Evolutionary conservation across 1,139 yeast genomes (phyloP), one percentile per base, ranked within the genome.

Genomic region (Saccharomyces hybrid): DNA sequence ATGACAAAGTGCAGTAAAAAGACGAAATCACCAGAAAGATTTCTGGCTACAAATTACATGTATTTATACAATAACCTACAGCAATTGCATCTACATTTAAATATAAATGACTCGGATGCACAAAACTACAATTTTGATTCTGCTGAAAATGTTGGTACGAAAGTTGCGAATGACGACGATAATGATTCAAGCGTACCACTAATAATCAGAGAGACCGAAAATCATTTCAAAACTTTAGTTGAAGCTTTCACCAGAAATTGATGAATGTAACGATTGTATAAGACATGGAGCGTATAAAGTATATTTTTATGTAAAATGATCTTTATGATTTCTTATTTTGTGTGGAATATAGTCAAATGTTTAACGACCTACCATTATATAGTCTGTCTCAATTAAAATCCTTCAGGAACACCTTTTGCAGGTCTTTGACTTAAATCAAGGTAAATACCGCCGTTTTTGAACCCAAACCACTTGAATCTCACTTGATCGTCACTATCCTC

Each of bases 341-440:
- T 46, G 9, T 46, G 23, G 20, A 8, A 16, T 11, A 16, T 16
- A 38, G 44, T 16, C 16, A 38, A 38, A 13, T 6, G 13, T 7
- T 20, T 16, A n/a, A 4, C 13, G 11, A 38, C 11, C 16, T 16
- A 38, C 25, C 23, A 16, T 11, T 16, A 38, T 9, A 3, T 16
- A 16, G 23, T 16, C 5, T 16, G 2, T 8, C 13, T 16, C 16
- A 13, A 31, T 51, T 54, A 61, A 71, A 89, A 89, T 2, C 95
- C 95, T 52, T 84, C 85, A 0, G 98, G 98, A 4, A 90, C 96
- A 4, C 96, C 97, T 57, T 79, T 79, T 0, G 96, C 96, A 60
- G 84, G 91, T 48, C 80, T 74, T 47, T 73, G 74, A 11, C 79
- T 77, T 46, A 77, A 77, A 56, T 85, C 75, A 14, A 80, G 74